Evolutionary conservation across 2,329 filamentous ascomycete genomes (phyloP), one percentile per base, ranked within the genome.

Genomic region (Diaporthe velutina): DNA sequence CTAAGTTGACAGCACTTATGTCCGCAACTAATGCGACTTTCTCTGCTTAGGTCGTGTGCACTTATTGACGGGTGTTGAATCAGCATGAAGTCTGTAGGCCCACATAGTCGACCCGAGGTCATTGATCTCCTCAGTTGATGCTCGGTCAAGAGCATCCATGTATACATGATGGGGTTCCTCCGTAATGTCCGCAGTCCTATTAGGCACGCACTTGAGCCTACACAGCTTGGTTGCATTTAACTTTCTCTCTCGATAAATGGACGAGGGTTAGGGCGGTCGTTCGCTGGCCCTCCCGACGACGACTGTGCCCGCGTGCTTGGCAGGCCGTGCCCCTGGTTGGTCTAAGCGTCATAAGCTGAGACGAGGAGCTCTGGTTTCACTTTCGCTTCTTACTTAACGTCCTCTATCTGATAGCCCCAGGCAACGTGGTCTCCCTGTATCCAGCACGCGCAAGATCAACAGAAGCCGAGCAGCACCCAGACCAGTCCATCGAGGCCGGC

Each of bases 301-400:
- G 33, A 19, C 12, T 25, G 58, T 40, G 55, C 38, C 30, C 22
- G 58, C 8, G 58, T 48, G 60, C 45, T 52, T 67, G 45, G 61
- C 61, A 52, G 48, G 64, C 45, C 45, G 61, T 67, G 61, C 64
- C 45, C 64, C 8, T n/a, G 40, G 42, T 28, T 25, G 33, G 40
- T 66, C 45, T 54, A 45, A 54, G 58, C 58, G 58, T 66, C 45
- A 73, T 66, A 52, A 35, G 45, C 40, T 28, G 25, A 54, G 19
- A 30, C 25, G 22, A 67, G 45, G 61, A 13, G 8, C 60, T 33
- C 15, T 4, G 28, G 70, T 72, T 54, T 64, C 70, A 42, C 22
- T 71, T 70, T 38, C 48, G 28, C 66, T 17, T 15, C 28, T 22
- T 17, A 42, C 30, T 10, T n/a, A n/a, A n/a, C 10, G 28, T 33